These are phyloP conservation scores for Xylariaceae sp. DNA, from an alignment of 2,329 filamentous ascomycete genomes.

Conservation along the genomic window DNA sequence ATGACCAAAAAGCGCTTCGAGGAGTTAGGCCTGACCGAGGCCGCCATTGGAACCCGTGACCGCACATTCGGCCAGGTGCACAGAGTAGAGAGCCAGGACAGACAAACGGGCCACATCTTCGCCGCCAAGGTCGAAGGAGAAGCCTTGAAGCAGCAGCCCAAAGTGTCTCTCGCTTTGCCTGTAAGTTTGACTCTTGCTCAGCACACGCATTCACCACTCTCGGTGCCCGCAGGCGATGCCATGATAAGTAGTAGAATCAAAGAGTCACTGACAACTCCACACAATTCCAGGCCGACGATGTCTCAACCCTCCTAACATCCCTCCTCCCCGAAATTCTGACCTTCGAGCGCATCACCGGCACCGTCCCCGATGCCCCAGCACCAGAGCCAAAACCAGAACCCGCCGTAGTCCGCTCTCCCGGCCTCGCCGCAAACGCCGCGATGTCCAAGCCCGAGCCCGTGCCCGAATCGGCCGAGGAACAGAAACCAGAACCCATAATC, in stretches of 20 bases:
- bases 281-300: constrained; percentile 32
- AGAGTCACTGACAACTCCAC: constrained; percentile 7
- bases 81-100: constrained; percentile 13
- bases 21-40: constrained; percentile 29
- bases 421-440: constrained; percentile 24
- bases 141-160: constrained; percentile 20
- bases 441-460: constrained; percentile 14
- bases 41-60: constrained; percentile 32
- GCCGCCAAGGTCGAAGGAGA: constrained; percentile 1
- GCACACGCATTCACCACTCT: too few relatives aligned
- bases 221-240: not conserved
- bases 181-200: constrained; percentile 14
- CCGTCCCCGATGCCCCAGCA: constrained; percentile 12
- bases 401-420: constrained; percentile 23
- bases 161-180: constrained; percentile 22
- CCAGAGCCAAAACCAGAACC: constrained; percentile 13
- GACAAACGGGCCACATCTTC: not conserved
- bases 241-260: constrained; percentile 3
- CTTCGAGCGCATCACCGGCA: constrained; percentile 37
- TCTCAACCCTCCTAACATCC: constrained; percentile 31
- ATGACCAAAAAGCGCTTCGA: constrained; percentile 31
- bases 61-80: constrained; percentile 28
- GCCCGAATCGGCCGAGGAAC: constrained; percentile 13
- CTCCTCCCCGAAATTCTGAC: constrained; percentile 35
- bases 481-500: not conserved